Conservation (phyloP, 768 basidiomycete genomes). For the Agaricus sinodeliciosus region DNA sequence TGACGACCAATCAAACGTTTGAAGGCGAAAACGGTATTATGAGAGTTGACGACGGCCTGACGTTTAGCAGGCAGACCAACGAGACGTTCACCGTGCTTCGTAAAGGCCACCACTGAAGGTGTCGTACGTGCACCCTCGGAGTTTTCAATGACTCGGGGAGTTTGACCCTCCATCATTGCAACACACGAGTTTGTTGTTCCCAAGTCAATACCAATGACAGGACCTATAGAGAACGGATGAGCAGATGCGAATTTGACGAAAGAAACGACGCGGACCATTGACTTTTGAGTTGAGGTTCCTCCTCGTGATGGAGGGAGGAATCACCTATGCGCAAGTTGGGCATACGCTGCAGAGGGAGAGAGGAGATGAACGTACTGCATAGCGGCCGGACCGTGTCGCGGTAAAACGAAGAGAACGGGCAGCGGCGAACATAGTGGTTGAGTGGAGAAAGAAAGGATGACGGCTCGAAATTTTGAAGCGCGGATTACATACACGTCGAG, state of each 20-base stretch:
- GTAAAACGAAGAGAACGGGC: conserved; percentile 58
- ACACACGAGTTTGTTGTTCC: conserved; percentile 92
- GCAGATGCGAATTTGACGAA: background rate
- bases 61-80: conserved; percentile 96
- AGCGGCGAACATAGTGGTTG: conserved; percentile 66
- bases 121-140: conserved; percentile 97
- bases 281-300: conserved; percentile 97
- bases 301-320: conserved; percentile 70
- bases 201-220: conserved; percentile 95
- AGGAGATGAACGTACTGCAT: conserved; percentile 41
- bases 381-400: conserved; percentile 52
- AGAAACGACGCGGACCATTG: conserved; percentile 47
- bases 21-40: conserved; percentile 92
- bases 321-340: conserved; percentile 33
- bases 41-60: conserved; percentile 92
- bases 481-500: conserved; percentile 11
- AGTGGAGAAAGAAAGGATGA: conserved; percentile 27
- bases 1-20: conserved; percentile 94
- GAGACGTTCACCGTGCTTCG: conserved; percentile 95
- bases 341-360: background rate
- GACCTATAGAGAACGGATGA: conserved; percentile 37
- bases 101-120: conserved; percentile 97
- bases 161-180: conserved; percentile 93
- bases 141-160: conserved; percentile 94
- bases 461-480: conserved; percentile 12